Base-by-base conservation (phyloP, 495 filamentous ascomycete species). In the Talaromyces thailandensis region DNA sequence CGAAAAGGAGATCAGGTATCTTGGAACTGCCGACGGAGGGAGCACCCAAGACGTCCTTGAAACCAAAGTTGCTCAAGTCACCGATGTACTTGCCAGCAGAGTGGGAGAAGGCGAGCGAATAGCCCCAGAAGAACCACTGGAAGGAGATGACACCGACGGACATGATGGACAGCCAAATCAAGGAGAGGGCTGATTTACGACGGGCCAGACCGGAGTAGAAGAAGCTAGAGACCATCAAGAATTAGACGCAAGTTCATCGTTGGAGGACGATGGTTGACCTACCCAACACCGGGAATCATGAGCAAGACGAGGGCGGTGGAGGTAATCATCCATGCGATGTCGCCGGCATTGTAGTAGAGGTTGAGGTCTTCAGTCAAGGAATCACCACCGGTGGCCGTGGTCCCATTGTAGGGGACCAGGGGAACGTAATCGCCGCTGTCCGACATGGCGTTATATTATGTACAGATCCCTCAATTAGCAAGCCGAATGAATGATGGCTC, bases 51-150 rank as follows among this genome's bases (percentile, higher is more conserved):
- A 93, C 89, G 75, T 90, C 83, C 67, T 78, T 88, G 65, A 97
- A 87, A 9, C 91, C 94, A 69, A 98, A 86, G 76, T 98, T 96
- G 56, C 82, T 73, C 16, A 98, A 78, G 67, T 93, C 81, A 26
- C 94, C 94, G 65, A 98, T 92, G 75, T 81, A 98, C 56, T 76
- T 83, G 59, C 90, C 89, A 14, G 89, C 91, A 11, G 83, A 79
- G 73, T 96, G 91, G 26, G 91, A 95, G 79, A 97, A 98, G 51
- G 93, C 84, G 35, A 98, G 79, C 3, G 92, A 96, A 73, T 93
- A 98, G 43, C 94, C 94, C 94, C 93, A 98, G 82, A 98, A 96
- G 81, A 98, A 98, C 93, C 94, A 98, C 74, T 98, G 93, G 78
- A 98, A 96, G 25, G 86, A 88, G 9, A 91, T 86, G 55, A 98